Base-by-base conservation (phyloP, 1,284 basidiomycete species). In the Blastosporella zonata region DNA sequence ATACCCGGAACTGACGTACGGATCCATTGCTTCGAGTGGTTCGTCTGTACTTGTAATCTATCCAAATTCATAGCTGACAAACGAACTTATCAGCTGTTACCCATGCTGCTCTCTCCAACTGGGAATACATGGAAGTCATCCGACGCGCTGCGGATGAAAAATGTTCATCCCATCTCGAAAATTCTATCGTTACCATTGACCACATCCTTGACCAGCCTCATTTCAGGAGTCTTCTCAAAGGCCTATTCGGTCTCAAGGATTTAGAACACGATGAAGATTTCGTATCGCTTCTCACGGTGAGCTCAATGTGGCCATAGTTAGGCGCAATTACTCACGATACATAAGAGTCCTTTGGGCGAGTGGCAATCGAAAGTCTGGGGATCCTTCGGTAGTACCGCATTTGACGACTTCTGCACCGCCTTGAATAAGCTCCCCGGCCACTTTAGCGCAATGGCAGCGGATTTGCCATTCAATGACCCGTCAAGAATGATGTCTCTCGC, bases 11-110 rank as follows among this genome's bases (percentile, higher is more conserved):
- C 74, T 95, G 9, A 90, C 95, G 3, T 95, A 80, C 67, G 96
- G 94, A 15, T 88, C 91, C 0, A 96, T 98, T 55, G 93, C 93
- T 1, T 92, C 88, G 6, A 92, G 89, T 55, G 90, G 90, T 84
- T 55, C 2, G 78, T 69, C 18, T 60, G 57, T 21, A 42, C 25
- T 28, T 31, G 20, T 40, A 21, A 17, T 49, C 25, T 41, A 20
- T 46, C 18, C 34, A 13, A 27, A 18, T 38, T 29, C 44, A 18
- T 21, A 52, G 23, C 37, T 29, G 27, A 36, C 15, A 5, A 28
- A 31, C 12, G 13, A 18, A 9, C 25, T 12, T 45, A 31, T 8
- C 39, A 87, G 84, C 71, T 31, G 87, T 90, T 12, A 89, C 85
- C 1, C 87, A 90, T 60, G 87, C 92, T 2, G 68, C 79, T 10